Percentiles rank a stretch among this genome's conserved stretches.
Conservation (phyloP, 768 basidiomycete genomes). For the Coprinopsis cinerea region DNA sequence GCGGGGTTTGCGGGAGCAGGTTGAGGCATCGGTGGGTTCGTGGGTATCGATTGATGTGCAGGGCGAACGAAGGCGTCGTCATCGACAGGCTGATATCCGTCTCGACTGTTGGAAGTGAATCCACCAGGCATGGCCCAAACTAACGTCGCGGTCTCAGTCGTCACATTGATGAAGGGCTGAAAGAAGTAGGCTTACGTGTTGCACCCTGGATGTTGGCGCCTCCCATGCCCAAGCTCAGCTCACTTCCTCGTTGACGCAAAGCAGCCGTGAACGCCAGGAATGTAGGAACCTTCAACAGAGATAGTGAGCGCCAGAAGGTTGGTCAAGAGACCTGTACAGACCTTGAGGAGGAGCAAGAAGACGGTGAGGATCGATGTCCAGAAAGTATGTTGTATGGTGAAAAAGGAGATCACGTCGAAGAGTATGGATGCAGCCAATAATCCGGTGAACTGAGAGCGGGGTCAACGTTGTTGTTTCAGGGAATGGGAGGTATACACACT, state of each 20-base stretch:
- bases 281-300: slow-evolving; percentile 47
- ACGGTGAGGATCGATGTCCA: slow-evolving; percentile 52
- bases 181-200: slow-evolving; percentile 37
- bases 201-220: slow-evolving; percentile 45
- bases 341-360: slow-evolving; percentile 56
- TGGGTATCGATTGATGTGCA: slow-evolving; percentile 22
- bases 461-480: slow-evolving; percentile 4
- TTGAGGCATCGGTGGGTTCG: slow-evolving; percentile 15
- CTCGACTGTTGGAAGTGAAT: slow-evolving; percentile 48
- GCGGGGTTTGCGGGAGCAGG: slow-evolving; percentile 18
- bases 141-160: slow-evolving; percentile 23
- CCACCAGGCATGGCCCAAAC: slow-evolving; percentile 81
- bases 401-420: slow-evolving; percentile 70
- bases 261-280: slow-evolving; percentile 43
- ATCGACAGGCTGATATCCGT: slow-evolving; percentile 60
- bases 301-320: neutral
- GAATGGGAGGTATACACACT: slow-evolving; percentile 30
- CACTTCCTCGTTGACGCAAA: slow-evolving; percentile 53
- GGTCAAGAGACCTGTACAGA: slow-evolving; percentile 14
- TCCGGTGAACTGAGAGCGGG: slow-evolving; percentile 49
- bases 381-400: slow-evolving; percentile 46
- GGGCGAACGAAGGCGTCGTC: slow-evolving; percentile 35
- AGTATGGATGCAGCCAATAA: slow-evolving; percentile 55
- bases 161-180: slow-evolving; percentile 7
- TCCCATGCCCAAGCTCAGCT: slow-evolving; percentile 43